phyloP scores from a whole-genome alignment of 2,329 filamentous ascomycete species.

The Rasamsonia emersonii region DNA sequence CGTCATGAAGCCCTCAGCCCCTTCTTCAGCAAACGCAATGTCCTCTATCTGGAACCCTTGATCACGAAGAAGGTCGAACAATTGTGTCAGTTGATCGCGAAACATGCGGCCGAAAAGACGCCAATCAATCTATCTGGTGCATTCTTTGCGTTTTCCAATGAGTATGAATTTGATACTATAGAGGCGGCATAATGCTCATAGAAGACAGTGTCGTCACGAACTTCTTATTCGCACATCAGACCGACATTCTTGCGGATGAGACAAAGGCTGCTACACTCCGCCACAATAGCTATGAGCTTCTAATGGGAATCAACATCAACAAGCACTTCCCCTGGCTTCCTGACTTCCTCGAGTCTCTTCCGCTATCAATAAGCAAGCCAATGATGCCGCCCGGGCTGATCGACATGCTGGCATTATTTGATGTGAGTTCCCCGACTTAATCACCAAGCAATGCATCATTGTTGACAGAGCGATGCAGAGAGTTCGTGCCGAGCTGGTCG shows the following conservation, averaged over 20 bases:
- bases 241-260: slow-evolving; percentile 15
- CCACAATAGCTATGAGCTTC: slow-evolving; percentile 19
- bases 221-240: slow-evolving; percentile 21
- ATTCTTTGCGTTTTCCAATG: slow-evolving; percentile 21
- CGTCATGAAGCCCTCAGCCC: slow-evolving; percentile 21
- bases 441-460: background rate
- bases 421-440: slow-evolving; percentile 5
- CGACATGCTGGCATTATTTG: slow-evolving; percentile 16
- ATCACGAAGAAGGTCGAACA: slow-evolving; percentile 17
- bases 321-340: slow-evolving; percentile 22
- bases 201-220: slow-evolving; percentile 18
- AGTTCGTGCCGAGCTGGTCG: slow-evolving; percentile 16
- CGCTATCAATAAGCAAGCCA: slow-evolving; percentile 12
- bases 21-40: slow-evolving; percentile 23
- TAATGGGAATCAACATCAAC: slow-evolving; percentile 22
- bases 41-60: slow-evolving; percentile 18
- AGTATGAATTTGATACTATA: slow-evolving; percentile 11
- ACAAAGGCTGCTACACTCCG: slow-evolving; percentile 16
- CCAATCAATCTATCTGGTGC: slow-evolving; percentile 19
- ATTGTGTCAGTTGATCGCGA: slow-evolving; percentile 10
- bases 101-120: slow-evolving; percentile 5
- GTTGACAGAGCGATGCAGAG: slow-evolving; percentile 7
- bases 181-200: slow-evolving; percentile 2
- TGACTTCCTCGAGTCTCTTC: slow-evolving; percentile 16
- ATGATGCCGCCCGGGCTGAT: slow-evolving; percentile 17